Conservation (phyloP, 2,329 filamentous ascomycete genomes). For the Ceratocystis variospora region DNA sequence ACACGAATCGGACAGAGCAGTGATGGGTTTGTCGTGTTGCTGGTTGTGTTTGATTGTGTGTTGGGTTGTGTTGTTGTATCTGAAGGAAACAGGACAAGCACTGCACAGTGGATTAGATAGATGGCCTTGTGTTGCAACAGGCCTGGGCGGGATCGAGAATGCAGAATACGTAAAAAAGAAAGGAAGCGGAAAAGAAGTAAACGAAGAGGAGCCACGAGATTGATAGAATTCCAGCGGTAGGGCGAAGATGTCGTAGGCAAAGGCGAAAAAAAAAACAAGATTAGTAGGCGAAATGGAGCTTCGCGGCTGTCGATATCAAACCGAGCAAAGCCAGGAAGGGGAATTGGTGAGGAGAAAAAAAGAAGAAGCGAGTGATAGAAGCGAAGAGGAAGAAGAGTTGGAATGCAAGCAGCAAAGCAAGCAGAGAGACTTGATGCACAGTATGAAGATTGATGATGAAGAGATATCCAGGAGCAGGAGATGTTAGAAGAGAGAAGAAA, state of each 20-base stretch:
- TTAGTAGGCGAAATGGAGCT: neutral
- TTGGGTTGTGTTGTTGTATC: neutral
- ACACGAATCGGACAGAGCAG: neutral
- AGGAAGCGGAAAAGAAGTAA: neutral
- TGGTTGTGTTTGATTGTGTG: slow-evolving; percentile 3
- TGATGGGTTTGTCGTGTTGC: neutral
- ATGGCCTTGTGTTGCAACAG: neutral
- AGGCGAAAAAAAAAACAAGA: neutral
- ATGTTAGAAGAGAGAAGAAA: neutral
- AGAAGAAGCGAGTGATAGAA: slow-evolving; percentile 9
- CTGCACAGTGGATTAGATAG: neutral
- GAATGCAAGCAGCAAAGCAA: slow-evolving; percentile 4
- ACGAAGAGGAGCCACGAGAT: slow-evolving; percentile 1
- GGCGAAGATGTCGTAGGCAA: neutral
- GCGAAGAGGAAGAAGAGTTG: slow-evolving; percentile 9
- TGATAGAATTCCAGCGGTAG: slow-evolving; percentile 11
- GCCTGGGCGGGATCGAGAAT: neutral
- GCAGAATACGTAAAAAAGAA: neutral
- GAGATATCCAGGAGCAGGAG: slow-evolving; percentile 5
- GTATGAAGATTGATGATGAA: neutral
- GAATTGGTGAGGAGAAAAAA: neutral
- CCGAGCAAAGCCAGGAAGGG: slow-evolving; percentile 7
- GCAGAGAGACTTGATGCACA: neutral
- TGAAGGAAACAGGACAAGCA: neutral
- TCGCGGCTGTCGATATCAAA: slow-evolving; percentile 15